A percentile compares a stretch with the other conserved stretches of the same genome.
phyloP scores from a whole-genome alignment of 1,139 yeast genomes.

The Geotrichum australiense region DNA sequence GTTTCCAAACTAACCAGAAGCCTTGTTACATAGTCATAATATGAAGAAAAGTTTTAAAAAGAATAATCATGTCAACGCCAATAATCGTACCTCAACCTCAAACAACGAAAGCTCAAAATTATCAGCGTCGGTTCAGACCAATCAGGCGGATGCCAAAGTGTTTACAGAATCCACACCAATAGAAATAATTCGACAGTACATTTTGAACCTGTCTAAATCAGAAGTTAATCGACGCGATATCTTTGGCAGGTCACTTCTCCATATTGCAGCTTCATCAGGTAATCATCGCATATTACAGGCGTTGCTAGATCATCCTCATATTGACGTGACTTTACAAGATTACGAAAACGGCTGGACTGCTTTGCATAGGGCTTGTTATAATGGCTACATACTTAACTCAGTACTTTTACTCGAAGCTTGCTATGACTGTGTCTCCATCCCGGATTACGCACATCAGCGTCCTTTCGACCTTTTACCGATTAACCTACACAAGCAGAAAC shows the following conservation, averaged over 20 bases:
- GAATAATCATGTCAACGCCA: constrained; percentile 10
- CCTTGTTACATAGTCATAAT: constrained; percentile 5
- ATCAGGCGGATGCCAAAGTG: background rate
- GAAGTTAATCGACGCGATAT: constrained; percentile 50
- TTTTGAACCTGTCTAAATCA: constrained; percentile 13
- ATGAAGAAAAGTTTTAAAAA: constrained; percentile 11
- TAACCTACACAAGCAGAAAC: constrained; percentile 41
- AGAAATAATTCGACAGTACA: background rate
- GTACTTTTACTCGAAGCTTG: constrained; percentile 41
- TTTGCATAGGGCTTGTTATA: constrained; percentile 59
- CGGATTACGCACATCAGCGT: constrained; percentile 62
- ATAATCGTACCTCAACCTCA: constrained; percentile 4
- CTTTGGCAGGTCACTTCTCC: constrained; percentile 67
- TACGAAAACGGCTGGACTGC: constrained; percentile 81
- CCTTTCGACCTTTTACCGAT: constrained; percentile 41
- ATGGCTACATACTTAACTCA: constrained; percentile 54
- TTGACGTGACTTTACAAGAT: constrained; percentile 47
- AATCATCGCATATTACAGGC: constrained; percentile 42
- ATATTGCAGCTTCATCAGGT: constrained; percentile 49
- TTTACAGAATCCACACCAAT: background rate
- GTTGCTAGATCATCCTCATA: constrained; percentile 44
- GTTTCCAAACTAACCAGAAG: background rate
- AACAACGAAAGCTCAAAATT: too few relatives aligned
- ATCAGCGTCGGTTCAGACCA: too few relatives aligned
- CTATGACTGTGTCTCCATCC: constrained; percentile 44